Base-by-base conservation (phyloP, 2,329 filamentous ascomycete species). In the Talaromyces funiculosus region DNA sequence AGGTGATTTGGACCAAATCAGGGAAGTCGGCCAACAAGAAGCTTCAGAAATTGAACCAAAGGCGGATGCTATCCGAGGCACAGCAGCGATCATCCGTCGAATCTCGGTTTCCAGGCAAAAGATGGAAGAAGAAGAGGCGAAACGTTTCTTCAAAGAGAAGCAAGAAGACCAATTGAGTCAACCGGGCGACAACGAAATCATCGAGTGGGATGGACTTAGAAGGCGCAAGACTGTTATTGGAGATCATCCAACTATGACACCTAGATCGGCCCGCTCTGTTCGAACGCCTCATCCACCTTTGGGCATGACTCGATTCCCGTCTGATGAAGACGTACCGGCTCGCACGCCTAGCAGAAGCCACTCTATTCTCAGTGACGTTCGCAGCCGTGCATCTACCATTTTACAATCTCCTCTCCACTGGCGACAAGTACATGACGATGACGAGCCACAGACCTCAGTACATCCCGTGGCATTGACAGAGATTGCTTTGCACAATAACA, bases 31-130 rank as follows among this genome's bases (percentile, higher is more conserved):
- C 51, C 90, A 97, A 69, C 91, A 96, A 70, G 91, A 96, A 72
- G 92, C 97, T 72, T 89, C 92, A n/a, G 94, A 99, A 74, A 89
- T 89, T 14, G 94, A 99, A 69, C 94, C 94, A 57, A 95, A 96
- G 71, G 94, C 94, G 14, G 94, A 99, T 73, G 92, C 94, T 9
- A 95, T 99, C 69, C 90, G 94, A 66, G 94, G 93, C 63, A 81
- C 93, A 16, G 92, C 90, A 6, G 91, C 92, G 51, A 91, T 99
- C 62, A 83, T 99, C 57, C 86, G 94, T 64, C 86, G 90, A 14
- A 81, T 99, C 54, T 97, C 92, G 0, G 81, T 81, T 10, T 82
- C 87, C 0, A 84, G 94, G 63, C 84, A 88, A 63, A 89, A 88
- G 71, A 89, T 89, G 80, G 90, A 97, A 72, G 81, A 86, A 7